Evolutionary conservation across 164 flowering plant genomes (phyloP).

Genomic region (Vitis amurensis): DNA sequence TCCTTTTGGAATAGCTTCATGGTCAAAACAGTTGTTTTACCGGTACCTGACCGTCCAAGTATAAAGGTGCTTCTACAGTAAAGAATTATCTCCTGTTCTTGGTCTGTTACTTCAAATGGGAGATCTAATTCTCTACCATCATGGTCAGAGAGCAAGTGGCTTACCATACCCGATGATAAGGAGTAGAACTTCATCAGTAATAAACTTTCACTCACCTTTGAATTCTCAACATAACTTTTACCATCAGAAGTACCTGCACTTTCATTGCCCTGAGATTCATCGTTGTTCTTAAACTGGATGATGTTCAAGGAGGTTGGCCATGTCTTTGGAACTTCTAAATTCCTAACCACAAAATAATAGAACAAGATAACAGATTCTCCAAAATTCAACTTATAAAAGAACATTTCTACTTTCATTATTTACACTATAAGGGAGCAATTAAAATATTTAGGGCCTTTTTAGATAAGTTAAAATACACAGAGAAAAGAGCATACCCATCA

Average conservation of each 20-base stretch:
- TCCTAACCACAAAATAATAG: conserved; percentile 26
- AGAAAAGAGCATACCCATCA: conserved; percentile 55
- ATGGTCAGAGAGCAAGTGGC: conserved; percentile 57
- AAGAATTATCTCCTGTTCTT: conserved; percentile 57
- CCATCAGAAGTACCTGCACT: conserved; percentile 17
- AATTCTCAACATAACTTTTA: conserved; percentile 55
- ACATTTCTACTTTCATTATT: not conserved
- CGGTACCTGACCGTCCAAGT: conserved; percentile 87
- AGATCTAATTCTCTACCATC: conserved; percentile 66
- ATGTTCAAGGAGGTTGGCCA: conserved; percentile 44
- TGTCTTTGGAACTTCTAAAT: conserved; percentile 60
- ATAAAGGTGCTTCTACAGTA: conserved; percentile 57
- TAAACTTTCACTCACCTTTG: conserved; percentile 71
- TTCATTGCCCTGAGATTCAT: conserved; percentile 16
- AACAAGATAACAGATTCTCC: not conserved
- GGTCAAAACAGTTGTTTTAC: conserved; percentile 80
- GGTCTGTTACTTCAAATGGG: conserved; percentile 79
- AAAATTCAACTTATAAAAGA: not conserved
- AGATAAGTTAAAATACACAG: not conserved
- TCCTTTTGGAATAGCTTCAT: conserved; percentile 66
- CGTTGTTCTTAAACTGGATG: conserved; percentile 31
- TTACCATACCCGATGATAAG: conserved; percentile 53
- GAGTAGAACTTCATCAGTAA: conserved; percentile 82
- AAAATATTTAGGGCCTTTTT: no score
- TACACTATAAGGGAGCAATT: no score